Conservation (phyloP, 768 basidiomycete species). For the Leucocoprinus birnbaumii region DNA sequence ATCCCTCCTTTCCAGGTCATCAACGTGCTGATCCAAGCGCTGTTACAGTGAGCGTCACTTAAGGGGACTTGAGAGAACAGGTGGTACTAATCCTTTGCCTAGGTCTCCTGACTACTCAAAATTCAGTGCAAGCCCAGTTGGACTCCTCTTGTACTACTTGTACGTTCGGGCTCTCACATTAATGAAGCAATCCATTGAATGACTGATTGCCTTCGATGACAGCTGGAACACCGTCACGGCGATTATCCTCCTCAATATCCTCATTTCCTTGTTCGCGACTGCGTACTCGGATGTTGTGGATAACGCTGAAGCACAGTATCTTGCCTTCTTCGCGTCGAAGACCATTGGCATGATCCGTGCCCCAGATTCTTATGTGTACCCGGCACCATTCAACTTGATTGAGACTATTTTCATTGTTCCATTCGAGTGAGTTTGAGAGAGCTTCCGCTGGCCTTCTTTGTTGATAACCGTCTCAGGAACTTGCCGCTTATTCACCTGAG, state of each 20-base stretch:
- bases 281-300: constrained; percentile 86
- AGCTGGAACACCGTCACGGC: constrained; percentile 85
- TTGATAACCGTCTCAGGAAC: too few species aligned
- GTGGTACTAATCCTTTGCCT: too few species aligned
- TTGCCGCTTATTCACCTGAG: constrained; percentile 43
- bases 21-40: constrained; percentile 72
- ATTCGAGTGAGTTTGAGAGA: constrained; percentile 68
- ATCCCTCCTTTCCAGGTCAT: constrained; percentile 43
- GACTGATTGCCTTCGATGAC: not conserved
- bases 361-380: constrained; percentile 84
- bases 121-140: constrained; percentile 48
- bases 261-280: constrained; percentile 94
- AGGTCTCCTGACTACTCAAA: constrained; percentile 68
- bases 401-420: constrained; percentile 81
- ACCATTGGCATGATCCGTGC: constrained; percentile 83
- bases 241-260: constrained; percentile 85
- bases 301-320: constrained; percentile 87
- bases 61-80: too few species aligned
- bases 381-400: constrained; percentile 89
- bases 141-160: constrained; percentile 79
- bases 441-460: too few species aligned
- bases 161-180: constrained; percentile 22
- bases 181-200: not conserved
- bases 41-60: constrained; percentile 61
- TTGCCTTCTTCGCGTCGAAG: constrained; percentile 89